Evolutionary conservation across 306 rosid species (phyloP), one percentile per base, ranked within the genome.

Genomic region (Abrus pulchellus): DNA sequence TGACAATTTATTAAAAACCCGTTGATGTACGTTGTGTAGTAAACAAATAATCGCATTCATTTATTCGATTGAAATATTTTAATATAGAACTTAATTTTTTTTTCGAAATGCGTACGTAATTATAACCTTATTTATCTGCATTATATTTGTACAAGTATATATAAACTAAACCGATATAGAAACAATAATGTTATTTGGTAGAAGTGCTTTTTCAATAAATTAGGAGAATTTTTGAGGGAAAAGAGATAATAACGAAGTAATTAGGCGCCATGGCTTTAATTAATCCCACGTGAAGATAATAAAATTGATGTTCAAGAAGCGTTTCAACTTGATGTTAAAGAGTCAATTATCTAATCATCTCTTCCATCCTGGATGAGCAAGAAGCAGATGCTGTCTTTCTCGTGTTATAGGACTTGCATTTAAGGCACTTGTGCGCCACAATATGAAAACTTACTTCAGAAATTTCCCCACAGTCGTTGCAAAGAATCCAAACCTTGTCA

Each of bases 391-490:
- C 85, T 30, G 91, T 88, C 72, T 49, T 90, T 80, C 92, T 90
- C 5, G 97, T 89, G 78, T 81, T 81, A 65, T 72, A 81, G 57
- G 88, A 81, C 48, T 64, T 81, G 83, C 88, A 85, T 45, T 61
- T 85, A 27, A 59, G 45, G 60, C 88, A 85, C 83, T 72, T 85
- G 73, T 11, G 80, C 1, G 57, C 97, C 66, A 88, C 68, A 50
- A 86, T 33, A 74, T 92, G 92, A 48, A 77, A 92, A 40, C 32
- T 80, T 8, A 86, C 94, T 85, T 90, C 92, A 3, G 90, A 85
- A 12, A 76, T 85, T 82, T 87, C 87, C 20, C 93, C 88, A 12
- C 95, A 92, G 48, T 92, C 97, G 29, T 92, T 90, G 83, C 97
- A 92, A 2, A 92, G 94, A 47, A 90, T 90, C 91, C 91, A 88